phyloP scores from a whole-genome alignment of 2,329 filamentous ascomycete species.

The Tolypocladium endophyticum region DNA sequence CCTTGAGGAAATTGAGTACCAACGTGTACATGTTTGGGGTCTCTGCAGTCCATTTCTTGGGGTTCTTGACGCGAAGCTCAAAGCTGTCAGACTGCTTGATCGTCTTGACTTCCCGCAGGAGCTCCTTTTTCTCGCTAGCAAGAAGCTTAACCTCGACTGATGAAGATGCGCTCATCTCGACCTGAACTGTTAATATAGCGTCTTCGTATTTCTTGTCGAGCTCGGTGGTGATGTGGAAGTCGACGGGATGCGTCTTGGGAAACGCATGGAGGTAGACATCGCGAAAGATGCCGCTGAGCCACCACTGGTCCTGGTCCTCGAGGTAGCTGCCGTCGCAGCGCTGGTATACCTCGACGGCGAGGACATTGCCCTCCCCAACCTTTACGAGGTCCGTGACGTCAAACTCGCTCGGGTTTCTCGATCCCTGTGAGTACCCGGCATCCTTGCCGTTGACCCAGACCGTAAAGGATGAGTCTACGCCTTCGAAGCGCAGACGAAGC shows the following conservation, averaged over 20 bases:
- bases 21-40: slow-evolving; percentile 51
- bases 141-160: slow-evolving; percentile 24
- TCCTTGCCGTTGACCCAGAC: slow-evolving; percentile 59
- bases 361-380: slow-evolving; percentile 34
- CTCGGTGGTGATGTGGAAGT: slow-evolving; percentile 44
- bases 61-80: slow-evolving; percentile 32
- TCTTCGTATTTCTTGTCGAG: slow-evolving; percentile 44
- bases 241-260: slow-evolving; percentile 40
- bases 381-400: slow-evolving; percentile 49
- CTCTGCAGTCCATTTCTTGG: slow-evolving; percentile 60
- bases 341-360: slow-evolving; percentile 62
- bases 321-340: slow-evolving; percentile 63
- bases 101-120: slow-evolving; percentile 14
- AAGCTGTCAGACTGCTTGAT: slow-evolving; percentile 24
- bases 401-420: slow-evolving; percentile 63
- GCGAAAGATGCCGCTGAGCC: slow-evolving; percentile 57
- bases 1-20: slow-evolving; percentile 22
- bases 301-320: slow-evolving; percentile 64
- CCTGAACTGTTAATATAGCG: slow-evolving; percentile 37
- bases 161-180: slow-evolving; percentile 27
- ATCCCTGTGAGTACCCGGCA: slow-evolving; percentile 63
- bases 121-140: slow-evolving; percentile 16
- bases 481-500: slow-evolving; percentile 61
- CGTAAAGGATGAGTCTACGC: slow-evolving; percentile 63
- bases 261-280: slow-evolving; percentile 58